Evolutionary conservation across 106 monocot genomes (phyloP), one percentile per base, ranked within the genome.

Genomic region (Dendrobium officinale): DNA sequence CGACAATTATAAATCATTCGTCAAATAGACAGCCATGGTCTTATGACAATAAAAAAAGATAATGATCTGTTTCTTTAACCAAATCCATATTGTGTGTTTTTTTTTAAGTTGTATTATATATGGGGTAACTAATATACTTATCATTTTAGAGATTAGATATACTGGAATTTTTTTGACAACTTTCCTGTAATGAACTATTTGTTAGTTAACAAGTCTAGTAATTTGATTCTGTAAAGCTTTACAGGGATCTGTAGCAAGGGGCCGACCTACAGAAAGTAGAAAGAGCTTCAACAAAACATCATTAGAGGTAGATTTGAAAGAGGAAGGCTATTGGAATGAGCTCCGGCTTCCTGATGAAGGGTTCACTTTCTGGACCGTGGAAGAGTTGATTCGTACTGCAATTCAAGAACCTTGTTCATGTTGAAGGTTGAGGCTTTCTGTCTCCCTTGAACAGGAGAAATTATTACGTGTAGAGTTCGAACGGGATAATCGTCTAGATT

Each of bases 161-260:
- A 16, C 15, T 7, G 51, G 51, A 51, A 51, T 13, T 13, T 51
- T 51, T 11, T 48, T 7, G 48, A 48, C 48, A 19, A 61, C 13
- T 24, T 1, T 33, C 4, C 7, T 10, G 42, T 33, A 29, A 6
- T 59, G 27, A 44, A 16, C 42, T 67, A 5, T 9, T 67, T 29
- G 27, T 26, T 26, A 26, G n/a, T 29, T 67, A 67, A 6, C 24
- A 16, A 13, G 8, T n/a, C 22, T 31, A 55, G 1, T 22, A 9
- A 5, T 22, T 29, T 58, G 10, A 44, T 40, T 7, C 47, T 8
- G 20, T 54, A 70, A 16, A 75, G 37, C 10, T 58, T 73, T 82
- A 41, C 82, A 95, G 95, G 93, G 79, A 55, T 83, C 86, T 81
- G 61, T 93, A 56, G 95, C 91, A 9, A 89, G 64, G 85, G 89